Evolutionary conservation across 2,329 filamentous ascomycete species (phyloP).

Genomic region (Alternaria angustiovoidea): DNA sequence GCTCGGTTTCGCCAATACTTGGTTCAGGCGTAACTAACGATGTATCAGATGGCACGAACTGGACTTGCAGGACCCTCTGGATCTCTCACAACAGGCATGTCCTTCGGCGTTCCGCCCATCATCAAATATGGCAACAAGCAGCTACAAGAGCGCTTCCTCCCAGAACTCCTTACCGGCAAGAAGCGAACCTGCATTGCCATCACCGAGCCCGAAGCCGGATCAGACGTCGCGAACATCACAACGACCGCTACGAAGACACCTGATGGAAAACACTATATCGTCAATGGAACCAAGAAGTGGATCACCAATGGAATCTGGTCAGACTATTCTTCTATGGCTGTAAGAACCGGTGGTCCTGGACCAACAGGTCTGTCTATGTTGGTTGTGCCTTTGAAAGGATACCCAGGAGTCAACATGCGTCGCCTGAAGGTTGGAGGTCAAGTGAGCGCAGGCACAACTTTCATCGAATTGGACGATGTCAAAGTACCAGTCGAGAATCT

Average conservation of each 20-base stretch:
- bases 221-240: constrained; percentile 75
- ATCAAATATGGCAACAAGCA: constrained; percentile 70
- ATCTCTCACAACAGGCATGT: constrained; percentile 74
- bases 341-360: constrained; percentile 73
- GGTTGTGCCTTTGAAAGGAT: constrained; percentile 72
- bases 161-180: constrained; percentile 71
- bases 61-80: constrained; percentile 70
- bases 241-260: constrained; percentile 70
- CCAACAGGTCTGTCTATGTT: constrained; percentile 70
- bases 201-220: constrained; percentile 77
- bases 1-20: background rate
- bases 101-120: constrained; percentile 76
- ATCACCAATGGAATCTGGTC: constrained; percentile 68
- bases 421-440: constrained; percentile 73
- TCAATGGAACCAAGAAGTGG: constrained; percentile 84
- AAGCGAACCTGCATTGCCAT: constrained; percentile 79
- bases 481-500: constrained; percentile 74
- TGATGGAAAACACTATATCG: constrained; percentile 72
- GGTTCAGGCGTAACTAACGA: background rate
- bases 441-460: constrained; percentile 73
- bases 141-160: constrained; percentile 74
- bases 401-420: constrained; percentile 73
- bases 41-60: constrained; percentile 65
- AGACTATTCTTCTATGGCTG: constrained; percentile 74
- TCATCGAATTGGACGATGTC: constrained; percentile 79